A percentile compares a stretch with the other conserved stretches of the same genome.
phyloP scores from a whole-genome alignment of 805 yeast species.

The Metschnikowia cubensis region DNA sequence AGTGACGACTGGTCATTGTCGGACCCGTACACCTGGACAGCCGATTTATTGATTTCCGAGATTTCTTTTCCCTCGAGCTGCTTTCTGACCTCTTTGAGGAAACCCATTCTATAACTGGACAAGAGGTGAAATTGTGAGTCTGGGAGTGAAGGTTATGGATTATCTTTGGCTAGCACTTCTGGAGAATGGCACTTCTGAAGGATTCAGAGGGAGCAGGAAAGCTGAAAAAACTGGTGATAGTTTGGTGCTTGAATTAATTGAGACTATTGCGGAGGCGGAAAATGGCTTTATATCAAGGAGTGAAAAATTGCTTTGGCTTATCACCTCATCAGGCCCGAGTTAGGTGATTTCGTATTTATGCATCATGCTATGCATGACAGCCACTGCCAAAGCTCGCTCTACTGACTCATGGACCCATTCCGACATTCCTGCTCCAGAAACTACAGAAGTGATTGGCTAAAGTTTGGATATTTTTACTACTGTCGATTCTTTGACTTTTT shows the following conservation, averaged over 20 bases:
- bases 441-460: too few relatives aligned
- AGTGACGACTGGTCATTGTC: not conserved
- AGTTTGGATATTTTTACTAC: too few relatives aligned
- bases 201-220: too few relatives aligned
- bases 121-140: not conserved
- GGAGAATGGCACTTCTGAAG: too few relatives aligned
- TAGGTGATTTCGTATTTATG: conserved; percentile 2
- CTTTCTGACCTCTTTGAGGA: not conserved
- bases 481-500: not conserved
- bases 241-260: too few relatives aligned
- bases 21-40: not conserved
- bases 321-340: not conserved
- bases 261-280: not conserved
- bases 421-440: not conserved
- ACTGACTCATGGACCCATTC: too few relatives aligned
- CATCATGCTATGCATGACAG: not conserved
- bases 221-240: too few relatives aligned
- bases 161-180: too few relatives aligned
- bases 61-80: conserved; percentile 10
- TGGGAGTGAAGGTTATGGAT: too few relatives aligned
- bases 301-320: not conserved
- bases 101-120: conserved; percentile 2
- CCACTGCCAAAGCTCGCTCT: not conserved
- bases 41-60: conserved; percentile 1
- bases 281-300: not conserved